Base-by-base conservation (phyloP, 2,329 filamentous ascomycete species). In the Tricladium varicosporioides region DNA sequence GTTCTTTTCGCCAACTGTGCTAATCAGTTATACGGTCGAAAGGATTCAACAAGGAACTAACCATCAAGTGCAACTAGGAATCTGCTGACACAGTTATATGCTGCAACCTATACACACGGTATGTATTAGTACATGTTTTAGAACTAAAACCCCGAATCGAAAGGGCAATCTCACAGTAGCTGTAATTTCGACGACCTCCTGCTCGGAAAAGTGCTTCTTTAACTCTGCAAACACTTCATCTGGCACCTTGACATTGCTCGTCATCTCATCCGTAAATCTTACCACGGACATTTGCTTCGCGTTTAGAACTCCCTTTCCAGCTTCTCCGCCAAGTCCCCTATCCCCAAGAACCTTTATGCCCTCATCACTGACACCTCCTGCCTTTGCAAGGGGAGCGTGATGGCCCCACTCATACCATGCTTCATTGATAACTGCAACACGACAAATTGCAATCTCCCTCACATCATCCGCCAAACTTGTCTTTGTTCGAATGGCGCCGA, bases 361-460 rank as follows among this genome's bases (percentile, higher is more conserved):
- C 54, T 66, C 65, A 14, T 68, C 65, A 48, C 58, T 64, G 9
- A 69, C 66, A 7, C 67, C 67, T 9, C 58, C 65, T n/a, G 57
- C 60, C 56, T 69, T 14, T 8, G 64, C 75, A 2, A 80, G 80
- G 11, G 90, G 90, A 15, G 85, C 86, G 70, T 96, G 91, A 54
- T 90, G 83, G 36, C 76, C 81, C 91, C 89, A 95, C 72, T 96
- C 91, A 72, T 92, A 95, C 85, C 88, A 91, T 1, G 91, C 91
- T 15, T 80, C 73, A 73, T 95, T 96, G 66, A 91, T 81, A 14
- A 88, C 85, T 11, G 91, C 91, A 13, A 95, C 88, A 49, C 91
- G 82, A 67, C 85, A 91, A 65, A 96, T 92, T 63, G 89, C 87
- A 15, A 92, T 78, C 76, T 96, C 91, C 63, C 89, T 85, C 53